Conservation (phyloP, 1,284 basidiomycete genomes). For the Dichomitus squalens region DNA sequence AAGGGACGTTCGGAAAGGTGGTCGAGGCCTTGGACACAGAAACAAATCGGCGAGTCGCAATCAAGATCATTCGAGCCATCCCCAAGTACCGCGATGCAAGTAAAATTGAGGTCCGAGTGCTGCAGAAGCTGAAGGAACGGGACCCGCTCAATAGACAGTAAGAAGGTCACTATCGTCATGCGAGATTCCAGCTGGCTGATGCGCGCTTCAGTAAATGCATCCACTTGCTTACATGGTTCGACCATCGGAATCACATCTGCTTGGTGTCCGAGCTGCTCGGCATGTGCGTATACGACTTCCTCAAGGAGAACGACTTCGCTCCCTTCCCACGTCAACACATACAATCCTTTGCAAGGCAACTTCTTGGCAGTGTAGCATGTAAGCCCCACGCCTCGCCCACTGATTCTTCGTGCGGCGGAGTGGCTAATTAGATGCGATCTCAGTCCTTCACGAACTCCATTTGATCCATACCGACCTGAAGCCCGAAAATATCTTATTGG, state of each 20-base stretch:
- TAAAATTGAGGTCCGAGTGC: conserved; percentile 96
- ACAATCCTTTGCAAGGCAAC: conserved; percentile 91
- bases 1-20: conserved; percentile 99
- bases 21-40: conserved; percentile 90
- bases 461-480: conserved; percentile 99
- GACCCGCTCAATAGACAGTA: conserved; percentile 92
- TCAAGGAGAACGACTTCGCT: conserved; percentile 97
- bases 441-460: conserved; percentile 90
- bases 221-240: conserved; percentile 93
- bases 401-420: not conserved
- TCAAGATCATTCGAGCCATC: conserved; percentile 98
- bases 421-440: not conserved
- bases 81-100: conserved; percentile 98
- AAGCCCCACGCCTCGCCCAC: conserved; percentile 38
- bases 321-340: conserved; percentile 97
- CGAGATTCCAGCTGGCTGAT: conserved; percentile 3
- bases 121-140: conserved; percentile 88
- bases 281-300: conserved; percentile 98
- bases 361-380: conserved; percentile 95
- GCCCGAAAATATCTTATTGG: conserved; percentile 97
- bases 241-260: conserved; percentile 98
- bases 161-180: conserved; percentile 36
- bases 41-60: conserved; percentile 83
- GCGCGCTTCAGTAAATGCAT: conserved; percentile 87
- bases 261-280: conserved; percentile 96